Conservation (phyloP, 2,329 filamentous ascomycete species). For the Alternaria longipes region DNA sequence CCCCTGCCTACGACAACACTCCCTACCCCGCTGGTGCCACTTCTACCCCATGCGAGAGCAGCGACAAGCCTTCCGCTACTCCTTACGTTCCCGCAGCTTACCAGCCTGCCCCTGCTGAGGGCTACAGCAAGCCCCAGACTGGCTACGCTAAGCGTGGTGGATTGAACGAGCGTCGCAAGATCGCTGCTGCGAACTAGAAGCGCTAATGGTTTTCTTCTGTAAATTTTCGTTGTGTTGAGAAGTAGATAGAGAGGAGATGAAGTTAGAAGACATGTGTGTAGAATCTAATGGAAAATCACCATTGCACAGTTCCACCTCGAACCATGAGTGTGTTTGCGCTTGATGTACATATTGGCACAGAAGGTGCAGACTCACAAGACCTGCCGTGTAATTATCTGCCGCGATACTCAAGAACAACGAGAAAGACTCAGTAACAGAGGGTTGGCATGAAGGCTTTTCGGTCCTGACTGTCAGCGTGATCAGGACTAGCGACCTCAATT, state of each 20-base stretch:
- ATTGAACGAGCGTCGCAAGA: slow-evolving; percentile 32
- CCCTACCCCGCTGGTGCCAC: slow-evolving; percentile 11
- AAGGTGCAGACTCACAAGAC: background rate
- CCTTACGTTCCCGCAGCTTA: slow-evolving; percentile 4
- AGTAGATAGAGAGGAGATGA: background rate
- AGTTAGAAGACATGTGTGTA: background rate
- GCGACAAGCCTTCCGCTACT: slow-evolving; percentile 16
- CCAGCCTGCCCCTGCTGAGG: background rate
- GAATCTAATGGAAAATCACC: background rate
- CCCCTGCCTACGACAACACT: slow-evolving; percentile 11
- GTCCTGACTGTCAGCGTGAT: background rate
- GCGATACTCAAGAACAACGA: background rate
- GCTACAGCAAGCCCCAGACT: slow-evolving; percentile 6
- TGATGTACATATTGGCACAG: background rate
- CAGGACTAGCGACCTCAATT: background rate
- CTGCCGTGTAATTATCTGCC: background rate
- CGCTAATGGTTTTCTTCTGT: background rate
- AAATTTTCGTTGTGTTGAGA: slow-evolving; percentile 1
- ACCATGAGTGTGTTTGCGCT: background rate
- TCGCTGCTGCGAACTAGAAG: slow-evolving; percentile 4
- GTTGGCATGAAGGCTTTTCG: background rate
- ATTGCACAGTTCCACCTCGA: background rate
- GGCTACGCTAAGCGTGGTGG: slow-evolving; percentile 36
- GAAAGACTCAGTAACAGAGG: background rate
- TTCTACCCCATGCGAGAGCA: slow-evolving; percentile 23